Percentiles rank a stretch among this genome's conserved stretches.
These are phyloP conservation scores for Candida glaebosa DNA, from an alignment of 805 yeast genomes.

Conservation along the genomic window DNA sequence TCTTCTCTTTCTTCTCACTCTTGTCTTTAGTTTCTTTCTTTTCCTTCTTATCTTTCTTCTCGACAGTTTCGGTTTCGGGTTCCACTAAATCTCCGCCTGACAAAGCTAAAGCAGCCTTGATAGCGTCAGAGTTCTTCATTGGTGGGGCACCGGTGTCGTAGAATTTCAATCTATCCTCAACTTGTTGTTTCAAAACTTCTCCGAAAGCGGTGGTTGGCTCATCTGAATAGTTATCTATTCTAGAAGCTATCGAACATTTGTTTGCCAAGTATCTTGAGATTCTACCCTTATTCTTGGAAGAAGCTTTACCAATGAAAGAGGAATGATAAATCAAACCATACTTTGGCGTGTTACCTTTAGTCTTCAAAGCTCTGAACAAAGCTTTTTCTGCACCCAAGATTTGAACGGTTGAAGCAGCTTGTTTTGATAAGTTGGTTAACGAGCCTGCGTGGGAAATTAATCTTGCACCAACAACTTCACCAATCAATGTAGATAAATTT, in stretches of 20 bases:
- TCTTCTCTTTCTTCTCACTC: slow-evolving; percentile 29
- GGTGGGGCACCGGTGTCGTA: slow-evolving; percentile 97
- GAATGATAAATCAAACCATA: slow-evolving; percentile 95
- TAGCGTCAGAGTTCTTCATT: slow-evolving; percentile 92
- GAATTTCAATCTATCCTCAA: slow-evolving; percentile 94
- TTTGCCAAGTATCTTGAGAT: slow-evolving; percentile 97
- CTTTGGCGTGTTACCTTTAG: slow-evolving; percentile 95
- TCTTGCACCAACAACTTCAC: slow-evolving; percentile 99
- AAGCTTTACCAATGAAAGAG: slow-evolving; percentile 89
- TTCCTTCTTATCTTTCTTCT: slow-evolving; percentile 27
- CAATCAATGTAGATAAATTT: slow-evolving; percentile 91
- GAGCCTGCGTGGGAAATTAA: slow-evolving; percentile 98
- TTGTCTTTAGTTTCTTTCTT: slow-evolving; percentile 24
- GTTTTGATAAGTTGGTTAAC: slow-evolving; percentile 90
- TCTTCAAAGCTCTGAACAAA: slow-evolving; percentile 90
- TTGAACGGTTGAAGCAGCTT: slow-evolving; percentile 99
- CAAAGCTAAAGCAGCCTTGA: slow-evolving; percentile 82
- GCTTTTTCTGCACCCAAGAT: slow-evolving; percentile 98
- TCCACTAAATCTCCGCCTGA: slow-evolving; percentile 48
- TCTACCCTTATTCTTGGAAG: slow-evolving; percentile 97
- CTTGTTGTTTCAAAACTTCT: slow-evolving; percentile 88
- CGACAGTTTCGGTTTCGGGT: slow-evolving; percentile 19
- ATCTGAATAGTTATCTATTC: slow-evolving; percentile 97
- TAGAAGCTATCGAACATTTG: slow-evolving; percentile 98
- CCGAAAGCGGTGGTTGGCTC: slow-evolving; percentile 91